Evolutionary conservation across 2,329 filamentous ascomycete species (phyloP), one percentile per base, ranked within the genome.

Genomic region (Colletotrichum simmondsii): DNA sequence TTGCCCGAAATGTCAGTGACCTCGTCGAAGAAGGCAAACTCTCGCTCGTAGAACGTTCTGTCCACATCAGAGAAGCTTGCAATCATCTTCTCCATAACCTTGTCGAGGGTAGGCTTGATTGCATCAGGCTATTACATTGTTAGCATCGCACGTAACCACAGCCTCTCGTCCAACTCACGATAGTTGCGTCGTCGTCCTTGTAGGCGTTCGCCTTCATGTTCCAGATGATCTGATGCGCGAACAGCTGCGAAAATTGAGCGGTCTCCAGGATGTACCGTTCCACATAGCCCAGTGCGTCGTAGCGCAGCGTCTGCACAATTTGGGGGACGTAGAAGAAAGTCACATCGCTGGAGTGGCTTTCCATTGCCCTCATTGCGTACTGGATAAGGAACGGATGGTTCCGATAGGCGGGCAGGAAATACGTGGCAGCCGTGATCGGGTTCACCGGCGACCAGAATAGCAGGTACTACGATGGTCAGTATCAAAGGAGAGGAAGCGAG

Each of bases 191-290:
- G 78, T 99, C 96, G 76, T 99, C 97, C 82, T 98, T 99, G 88
- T 94, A 99, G 1, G 95, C 94, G 81, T 99, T 99, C 37, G 97
- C 97, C 82, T 98, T 99, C 93, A 99, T 99, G 81, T 99, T 99
- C 97, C 97, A 99, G 80, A 99, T 99, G 76, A 99, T 98, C 79
- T 99, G 97, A 81, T 99, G 97, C 2, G 97, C 96, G 82, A 99
- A 99, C 10, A 98, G 86, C 82, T 98, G 97, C n/a, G 97, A 98
- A 79, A 98, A 95, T 78, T 97, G 96, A 1, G 95, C 97, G 0
- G 97, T 98, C 84, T 99, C 97, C 19, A 98, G 88, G 68, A 99
- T 98, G 80, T 98, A 99, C 57, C 96, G 91, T 82, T 98, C 95
- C 2, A 98, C 95, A 79, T 99, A 99, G 68, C 97, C 97, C 28